Evolutionary conservation across 192 early-diverging fungal genomes (phyloP), one percentile per base, ranked within the genome.

Genomic region (Mortierella claussenii): DNA sequence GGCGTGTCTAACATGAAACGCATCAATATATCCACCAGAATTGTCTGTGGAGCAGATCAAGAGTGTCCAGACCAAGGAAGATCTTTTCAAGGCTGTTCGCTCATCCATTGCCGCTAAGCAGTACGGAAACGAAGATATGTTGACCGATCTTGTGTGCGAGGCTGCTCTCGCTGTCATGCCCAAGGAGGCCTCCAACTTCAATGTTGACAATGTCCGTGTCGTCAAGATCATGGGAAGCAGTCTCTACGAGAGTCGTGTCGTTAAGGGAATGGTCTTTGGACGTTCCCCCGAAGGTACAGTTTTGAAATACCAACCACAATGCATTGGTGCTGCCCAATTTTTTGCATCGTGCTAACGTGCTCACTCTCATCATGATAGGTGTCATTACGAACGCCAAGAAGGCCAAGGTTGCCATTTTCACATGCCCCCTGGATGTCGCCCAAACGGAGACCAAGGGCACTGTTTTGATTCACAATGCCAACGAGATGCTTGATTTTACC

Each of bases 361-460:
- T 32, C 26, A 12, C 18, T 26, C 17, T 44, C 3, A 43, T 43
- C 36, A 3, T n/a, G n/a, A 12, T 68, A 91, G 90, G 92, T 64
- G 80, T 85, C 34, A 62, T 89, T 47, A 86, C 84, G 12, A 82
- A 84, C 34, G 94, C 88, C n/a, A 82, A 75, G 42, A 91, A 93
- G 71, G 96, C 94, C 59, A 95, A 96, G 84, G 89, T 99, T 30
- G 97, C 94, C 42, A 91, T 99, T 66, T 99, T 95, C 79, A 90
- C 93, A 17, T 99, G 95, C 80, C 89, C 94, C 11, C 86, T 99
- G 49, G 97, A 99, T 79, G 89, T 96, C 50, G 83, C 92, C 9
- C 89, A 95, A 80, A 99, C 97, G 28, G 97, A 99, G 80, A 99
- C 97, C 43, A 99, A 99, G 90, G 97, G 97, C 51, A 99, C 97